Conservation (phyloP, 208 protist species). For the Acanthamoeba royreba region DNA sequence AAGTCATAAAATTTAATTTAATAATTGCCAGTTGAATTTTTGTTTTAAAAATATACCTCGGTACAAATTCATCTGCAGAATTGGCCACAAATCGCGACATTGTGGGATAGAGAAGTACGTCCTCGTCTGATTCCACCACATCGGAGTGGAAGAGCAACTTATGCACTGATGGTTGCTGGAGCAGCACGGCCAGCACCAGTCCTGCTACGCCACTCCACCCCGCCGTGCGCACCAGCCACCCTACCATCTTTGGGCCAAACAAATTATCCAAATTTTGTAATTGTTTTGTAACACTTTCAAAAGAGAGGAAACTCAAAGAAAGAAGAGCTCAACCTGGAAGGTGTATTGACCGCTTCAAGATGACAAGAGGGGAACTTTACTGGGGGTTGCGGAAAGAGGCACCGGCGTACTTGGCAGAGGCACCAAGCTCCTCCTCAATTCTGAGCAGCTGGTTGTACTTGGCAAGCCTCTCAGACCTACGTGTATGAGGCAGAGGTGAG, state of each 20-base stretch:
- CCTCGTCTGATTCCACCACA: not conserved
- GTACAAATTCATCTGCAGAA: not conserved
- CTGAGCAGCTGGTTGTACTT: conserved; percentile 99
- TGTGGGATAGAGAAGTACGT: not conserved
- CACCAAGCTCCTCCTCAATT: conserved; percentile 84
- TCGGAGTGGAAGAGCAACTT: not conserved
- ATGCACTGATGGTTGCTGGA: not conserved
- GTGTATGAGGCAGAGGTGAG: too few relatives aligned
- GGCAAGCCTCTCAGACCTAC: conserved; percentile 93
- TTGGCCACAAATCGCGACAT: not conserved
- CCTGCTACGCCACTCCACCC: not conserved
- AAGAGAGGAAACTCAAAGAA: too few relatives aligned
- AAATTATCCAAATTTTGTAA: too few relatives aligned
- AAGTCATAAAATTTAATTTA: too few relatives aligned
- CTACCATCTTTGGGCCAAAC: not conserved
- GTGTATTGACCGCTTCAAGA: too few relatives aligned
- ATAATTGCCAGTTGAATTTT: too few relatives aligned
- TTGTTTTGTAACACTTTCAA: too few relatives aligned
- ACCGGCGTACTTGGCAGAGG: not conserved
- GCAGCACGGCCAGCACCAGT: not conserved
- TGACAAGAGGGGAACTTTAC: too few relatives aligned
- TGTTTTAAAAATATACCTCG: too few relatives aligned
- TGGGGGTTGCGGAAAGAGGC: not conserved
- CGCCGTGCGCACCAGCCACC: not conserved
- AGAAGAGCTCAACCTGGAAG: too few relatives aligned